Evolutionary conservation across 1,139 yeast species (phyloP), one percentile per base, ranked within the genome.

Genomic region (Sugiyamaella castrensis): DNA sequence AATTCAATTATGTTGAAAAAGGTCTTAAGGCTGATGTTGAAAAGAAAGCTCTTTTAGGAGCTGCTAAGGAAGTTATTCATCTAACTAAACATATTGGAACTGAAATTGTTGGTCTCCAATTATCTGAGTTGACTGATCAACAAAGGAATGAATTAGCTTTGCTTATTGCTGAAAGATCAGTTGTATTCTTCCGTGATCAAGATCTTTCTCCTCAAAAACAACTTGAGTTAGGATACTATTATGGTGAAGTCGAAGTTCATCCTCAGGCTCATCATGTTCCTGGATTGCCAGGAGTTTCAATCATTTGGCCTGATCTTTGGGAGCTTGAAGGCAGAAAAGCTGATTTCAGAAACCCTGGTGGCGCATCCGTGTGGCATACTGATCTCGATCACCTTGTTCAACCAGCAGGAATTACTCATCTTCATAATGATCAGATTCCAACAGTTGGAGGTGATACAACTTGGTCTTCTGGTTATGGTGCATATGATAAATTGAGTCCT

Each of bases 111-210:
- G n/a, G n/a, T n/a, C n/a, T n/a, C n/a, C n/a, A n/a, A n/a, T n/a
- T n/a, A n/a, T 58, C 84, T 1, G 65, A 75, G 52, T 69, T 83
- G 50, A 66, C 70, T 43, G 75, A 74, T 44, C 70, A 68, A 13
- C 86, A 77, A 36, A 79, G 77, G 61, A 79, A 82, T 62, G 88
- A 83, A 59, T 72, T 83, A 57, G 87, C 88, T 0, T 70, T 81
- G 37, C 70, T 78, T 31, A 82, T 79, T 42, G 84, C 84, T 12
- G 76, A 80, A 64, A 73, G 86, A 58, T 88, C 87, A 39, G 83
- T 82, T 45, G 81, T 80, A 34, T 78, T 82, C 8, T 82, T 83
- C 51, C 43, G 61, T 19, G 53, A 54, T 40, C 57, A 56, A 47
- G 56, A 54, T n/a, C n/a, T n/a, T n/a, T n/a, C n/a, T n/a, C n/a